These are phyloP conservation scores for Camillea tinctor DNA, from an alignment of 2,329 filamentous ascomycete species.

Conservation along the genomic window DNA sequence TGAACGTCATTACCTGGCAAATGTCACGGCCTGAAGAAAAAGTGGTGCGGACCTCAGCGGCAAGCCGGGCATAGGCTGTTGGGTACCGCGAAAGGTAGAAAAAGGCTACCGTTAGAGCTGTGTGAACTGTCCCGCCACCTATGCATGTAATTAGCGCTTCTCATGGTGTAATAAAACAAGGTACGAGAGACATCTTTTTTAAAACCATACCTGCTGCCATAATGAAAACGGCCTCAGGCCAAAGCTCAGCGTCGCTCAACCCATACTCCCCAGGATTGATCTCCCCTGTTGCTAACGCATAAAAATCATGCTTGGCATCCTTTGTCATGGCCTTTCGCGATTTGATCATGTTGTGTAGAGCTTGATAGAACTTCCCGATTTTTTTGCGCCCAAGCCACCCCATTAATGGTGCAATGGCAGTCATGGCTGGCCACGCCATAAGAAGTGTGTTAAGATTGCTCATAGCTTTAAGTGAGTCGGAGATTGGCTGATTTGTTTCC, in stretches of 20 bases:
- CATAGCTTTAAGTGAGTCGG: background rate
- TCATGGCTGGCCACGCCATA: conserved; percentile 1
- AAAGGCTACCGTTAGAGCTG: conserved; percentile 4
- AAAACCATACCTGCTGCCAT: background rate
- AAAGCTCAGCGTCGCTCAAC: background rate
- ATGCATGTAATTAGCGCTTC: background rate
- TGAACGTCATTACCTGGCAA: no score
- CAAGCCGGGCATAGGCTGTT: conserved; percentile 3
- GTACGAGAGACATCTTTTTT: background rate
- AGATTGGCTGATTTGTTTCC: conserved; percentile 2
- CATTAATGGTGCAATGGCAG: no score
- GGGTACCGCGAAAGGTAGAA: conserved; percentile 11
- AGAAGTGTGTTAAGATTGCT: background rate
- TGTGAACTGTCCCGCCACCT: conserved; percentile 4
- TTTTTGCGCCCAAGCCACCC: conserved; percentile 1
- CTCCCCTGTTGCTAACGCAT: conserved; percentile 4
- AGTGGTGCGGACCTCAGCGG: conserved; percentile 3
- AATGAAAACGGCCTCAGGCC: conserved; percentile 3
- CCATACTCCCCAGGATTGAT: background rate
- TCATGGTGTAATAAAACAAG: background rate
- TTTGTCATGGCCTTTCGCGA: conserved; percentile 5
- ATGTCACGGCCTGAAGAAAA: conserved; percentile 4
- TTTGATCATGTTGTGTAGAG: conserved; percentile 2
- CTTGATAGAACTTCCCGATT: background rate
- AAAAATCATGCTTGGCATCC: conserved; percentile 10